Conservation (phyloP, 257 asterid species). For the Paulownia fortunei region DNA sequence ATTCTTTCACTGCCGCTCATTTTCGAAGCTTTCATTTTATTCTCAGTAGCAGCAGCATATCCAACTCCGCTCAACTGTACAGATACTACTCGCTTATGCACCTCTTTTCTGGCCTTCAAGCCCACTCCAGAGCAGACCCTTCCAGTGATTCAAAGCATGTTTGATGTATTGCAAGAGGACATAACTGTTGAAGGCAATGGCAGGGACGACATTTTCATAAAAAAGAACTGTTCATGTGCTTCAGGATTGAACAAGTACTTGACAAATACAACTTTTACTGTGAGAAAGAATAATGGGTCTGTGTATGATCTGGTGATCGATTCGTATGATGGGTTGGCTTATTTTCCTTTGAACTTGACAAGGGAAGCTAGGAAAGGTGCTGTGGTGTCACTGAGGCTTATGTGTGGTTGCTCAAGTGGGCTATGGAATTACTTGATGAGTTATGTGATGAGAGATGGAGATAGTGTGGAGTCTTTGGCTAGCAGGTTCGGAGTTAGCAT, state of each 20-base stretch:
- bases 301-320: conserved; percentile 68
- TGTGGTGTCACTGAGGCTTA: conserved; percentile 75
- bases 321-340: conserved; percentile 81
- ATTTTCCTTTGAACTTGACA: conserved; percentile 68
- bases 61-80: conserved; percentile 79
- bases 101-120: conserved; percentile 87
- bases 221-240: conserved; percentile 94
- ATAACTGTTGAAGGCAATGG: conserved; percentile 81
- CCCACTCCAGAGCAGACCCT: conserved; percentile 66
- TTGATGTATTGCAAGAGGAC: conserved; percentile 80
- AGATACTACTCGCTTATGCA: conserved; percentile 75
- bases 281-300: conserved; percentile 71
- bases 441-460: conserved; percentile 89
- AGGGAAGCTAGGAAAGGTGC: conserved; percentile 85
- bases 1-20: conserved; percentile 28
- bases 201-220: conserved; percentile 72
- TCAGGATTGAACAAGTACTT: conserved; percentile 57
- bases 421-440: conserved; percentile 97
- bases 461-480: conserved; percentile 83
- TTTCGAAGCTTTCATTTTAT: conserved; percentile 27
- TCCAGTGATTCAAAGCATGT: conserved; percentile 82
- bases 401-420: conserved; percentile 97
- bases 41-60: conserved; percentile 42
- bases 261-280: conserved; percentile 80
- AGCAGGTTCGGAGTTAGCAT: conserved; percentile 98